These are phyloP conservation scores for Nitzschia putrida DNA, from an alignment of 108 stramenopile species.

Conservation along the genomic window DNA sequence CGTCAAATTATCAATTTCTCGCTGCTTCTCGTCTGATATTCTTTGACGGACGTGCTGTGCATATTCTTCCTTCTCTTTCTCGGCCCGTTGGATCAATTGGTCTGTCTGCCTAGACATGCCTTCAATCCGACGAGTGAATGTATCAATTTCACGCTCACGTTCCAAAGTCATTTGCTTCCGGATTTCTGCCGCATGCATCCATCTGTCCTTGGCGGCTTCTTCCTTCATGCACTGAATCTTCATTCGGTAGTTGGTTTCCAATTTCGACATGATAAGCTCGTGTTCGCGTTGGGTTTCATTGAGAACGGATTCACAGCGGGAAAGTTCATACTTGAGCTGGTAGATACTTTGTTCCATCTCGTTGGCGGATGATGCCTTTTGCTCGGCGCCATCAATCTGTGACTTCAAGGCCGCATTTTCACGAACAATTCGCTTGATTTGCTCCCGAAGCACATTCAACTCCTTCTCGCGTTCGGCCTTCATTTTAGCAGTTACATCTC, in stretches of 20 bases:
- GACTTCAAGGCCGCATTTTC: slow-evolving; percentile 14
- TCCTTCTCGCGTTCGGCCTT: slow-evolving; percentile 24
- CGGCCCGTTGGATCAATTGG: slow-evolving; percentile 16
- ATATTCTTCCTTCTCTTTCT: slow-evolving; percentile 34
- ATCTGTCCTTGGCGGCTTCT: slow-evolving; percentile 23
- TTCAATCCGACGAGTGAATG: slow-evolving; percentile 26
- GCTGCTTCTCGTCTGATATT: slow-evolving; percentile 20
- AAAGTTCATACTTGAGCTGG: slow-evolving; percentile 26
- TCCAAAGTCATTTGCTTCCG: slow-evolving; percentile 15
- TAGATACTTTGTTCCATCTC: slow-evolving; percentile 10
- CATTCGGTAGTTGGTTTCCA: slow-evolving; percentile 22
- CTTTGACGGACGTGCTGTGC: slow-evolving; percentile 15
- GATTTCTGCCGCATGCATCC: slow-evolving; percentile 22
- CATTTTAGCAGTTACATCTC: slow-evolving; percentile 15
- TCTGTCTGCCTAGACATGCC: slow-evolving; percentile 25
- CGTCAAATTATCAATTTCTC: slow-evolving; percentile 22
- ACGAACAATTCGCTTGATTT: slow-evolving; percentile 15
- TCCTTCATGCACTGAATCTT: slow-evolving; percentile 26
- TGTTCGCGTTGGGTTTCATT: slow-evolving; percentile 8
- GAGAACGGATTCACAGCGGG: slow-evolving; percentile 8
- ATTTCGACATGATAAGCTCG: not conserved
- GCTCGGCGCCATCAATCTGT: slow-evolving; percentile 1
- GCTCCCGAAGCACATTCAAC: slow-evolving; percentile 16
- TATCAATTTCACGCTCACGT: slow-evolving; percentile 23
- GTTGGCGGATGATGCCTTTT: not conserved